Evolutionary conservation across 148 eudicot genomes (phyloP).

Genomic region (Cornus florida): DNA sequence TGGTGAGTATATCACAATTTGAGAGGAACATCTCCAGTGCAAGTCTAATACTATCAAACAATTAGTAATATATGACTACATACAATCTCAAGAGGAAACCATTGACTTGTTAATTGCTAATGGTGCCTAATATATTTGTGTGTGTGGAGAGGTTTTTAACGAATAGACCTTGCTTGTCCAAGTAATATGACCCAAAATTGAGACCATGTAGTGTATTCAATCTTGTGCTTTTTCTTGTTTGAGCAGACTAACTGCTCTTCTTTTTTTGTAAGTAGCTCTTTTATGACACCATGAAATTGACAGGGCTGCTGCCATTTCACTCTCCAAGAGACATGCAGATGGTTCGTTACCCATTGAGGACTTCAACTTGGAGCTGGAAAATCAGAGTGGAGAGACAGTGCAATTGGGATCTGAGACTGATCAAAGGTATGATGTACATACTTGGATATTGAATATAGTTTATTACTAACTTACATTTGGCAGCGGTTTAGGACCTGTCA

Average conservation of each 20-base stretch:
- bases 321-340: slow-evolving; percentile 79
- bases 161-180: too few species aligned
- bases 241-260: not conserved
- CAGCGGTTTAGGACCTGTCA: not conserved
- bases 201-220: not conserved
- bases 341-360: slow-evolving; percentile 85
- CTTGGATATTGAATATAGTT: not conserved
- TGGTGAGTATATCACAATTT: too few species aligned
- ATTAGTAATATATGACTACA: too few species aligned
- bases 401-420: slow-evolving; percentile 82
- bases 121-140: too few species aligned
- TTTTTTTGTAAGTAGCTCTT: slow-evolving; percentile 10
- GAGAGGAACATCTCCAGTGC: too few species aligned
- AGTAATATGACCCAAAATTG: not conserved
- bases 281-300: slow-evolving; percentile 15
- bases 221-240: not conserved
- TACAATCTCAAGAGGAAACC: too few species aligned
- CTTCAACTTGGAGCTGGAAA: slow-evolving; percentile 82
- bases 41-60: too few species aligned
- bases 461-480: not conserved
- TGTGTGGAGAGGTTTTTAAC: too few species aligned
- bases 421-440: slow-evolving; percentile 46
- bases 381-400: slow-evolving; percentile 79
- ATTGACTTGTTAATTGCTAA: too few species aligned
- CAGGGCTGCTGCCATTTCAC: slow-evolving; percentile 74